Base-by-base conservation (phyloP, 2,329 filamentous ascomycete genomes). In the Colletotrichum eleusines region DNA sequence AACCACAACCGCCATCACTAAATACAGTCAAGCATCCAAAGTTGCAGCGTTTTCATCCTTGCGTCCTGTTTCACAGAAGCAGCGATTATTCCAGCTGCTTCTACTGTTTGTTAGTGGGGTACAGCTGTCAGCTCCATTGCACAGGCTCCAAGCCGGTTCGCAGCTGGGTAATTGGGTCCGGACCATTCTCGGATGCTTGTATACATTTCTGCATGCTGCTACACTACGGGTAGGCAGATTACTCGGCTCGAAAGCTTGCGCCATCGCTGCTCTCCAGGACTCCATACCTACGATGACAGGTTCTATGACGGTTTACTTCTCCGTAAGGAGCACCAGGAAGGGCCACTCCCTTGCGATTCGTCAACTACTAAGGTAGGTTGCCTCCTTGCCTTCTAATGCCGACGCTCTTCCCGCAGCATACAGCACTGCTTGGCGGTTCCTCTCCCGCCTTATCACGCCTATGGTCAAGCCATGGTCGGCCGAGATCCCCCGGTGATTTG, bases 1-100 rank as follows among this genome's bases (percentile, higher is more conserved):
- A 8, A 46, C 58, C 33, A 46, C 9, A 2, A 23, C 18, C 42
- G 9, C 7, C 7, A n/a, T 9, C 46, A 16, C 46, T 4, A 48
- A 26, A 28, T 12, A 18, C 14, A 26, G 23, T 28, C 2, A 50
- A 50, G 4, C 3, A 28, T 16, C 12, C 26, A 18, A 20, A 28
- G 26, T 51, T 20, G 14, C 7, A 28, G 48, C 8, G 3, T 51
- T 51, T 51, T 3, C 48, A 20, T 51, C 3, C 14, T 31, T 51
- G 26, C 7, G 38, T 44, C 18, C 42, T 20, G 20, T 40, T 62
- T 55, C 61, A 53, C 20, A 46, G 61, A 54, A 31, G 53, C 54
- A 69, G 44, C 35, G 46, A 53, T 46, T 23, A 53, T 58, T 69
- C 53, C 35, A 35, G 26, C 26, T 28, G 42, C 33, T 38, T 61